Percentiles rank a stretch among this genome's conserved stretches.
Evolutionary conservation across 345 rosid species (phyloP).

Genomic region (Kernera saxatilis): DNA sequence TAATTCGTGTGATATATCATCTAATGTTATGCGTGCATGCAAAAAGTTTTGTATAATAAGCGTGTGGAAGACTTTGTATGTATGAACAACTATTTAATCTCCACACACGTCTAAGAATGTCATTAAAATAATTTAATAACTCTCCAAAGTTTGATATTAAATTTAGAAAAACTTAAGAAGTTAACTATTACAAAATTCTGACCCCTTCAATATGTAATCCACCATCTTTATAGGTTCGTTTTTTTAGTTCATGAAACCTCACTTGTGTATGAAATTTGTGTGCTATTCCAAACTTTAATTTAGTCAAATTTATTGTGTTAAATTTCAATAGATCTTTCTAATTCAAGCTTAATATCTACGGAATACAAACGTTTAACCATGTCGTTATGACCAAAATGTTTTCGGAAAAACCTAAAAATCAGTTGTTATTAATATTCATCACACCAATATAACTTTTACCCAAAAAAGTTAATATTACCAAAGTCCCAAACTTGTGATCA

Average conservation of each 20-base stretch:
- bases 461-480: background rate
- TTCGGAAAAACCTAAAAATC: background rate
- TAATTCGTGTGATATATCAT: conserved; percentile 5
- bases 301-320: background rate
- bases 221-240: background rate
- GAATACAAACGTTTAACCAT: background rate
- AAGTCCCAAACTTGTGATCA: conserved; percentile 21
- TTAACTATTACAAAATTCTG: background rate
- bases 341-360: background rate
- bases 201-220: background rate
- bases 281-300: background rate
- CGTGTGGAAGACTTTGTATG: background rate
- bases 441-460: background rate
- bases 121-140: background rate
- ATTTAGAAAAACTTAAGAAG: background rate
- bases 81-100: background rate
- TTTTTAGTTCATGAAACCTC: background rate
- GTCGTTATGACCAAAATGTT: background rate
- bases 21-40: conserved; percentile 2
- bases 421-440: background rate
- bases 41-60: background rate
- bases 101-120: background rate
- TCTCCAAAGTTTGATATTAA: background rate
- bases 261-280: background rate
- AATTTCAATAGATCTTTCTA: background rate